Percentiles rank a stretch among this genome's conserved stretches.
Conservation (phyloP, 2,329 filamentous ascomycete genomes). For the Beauveria varroae region DNA sequence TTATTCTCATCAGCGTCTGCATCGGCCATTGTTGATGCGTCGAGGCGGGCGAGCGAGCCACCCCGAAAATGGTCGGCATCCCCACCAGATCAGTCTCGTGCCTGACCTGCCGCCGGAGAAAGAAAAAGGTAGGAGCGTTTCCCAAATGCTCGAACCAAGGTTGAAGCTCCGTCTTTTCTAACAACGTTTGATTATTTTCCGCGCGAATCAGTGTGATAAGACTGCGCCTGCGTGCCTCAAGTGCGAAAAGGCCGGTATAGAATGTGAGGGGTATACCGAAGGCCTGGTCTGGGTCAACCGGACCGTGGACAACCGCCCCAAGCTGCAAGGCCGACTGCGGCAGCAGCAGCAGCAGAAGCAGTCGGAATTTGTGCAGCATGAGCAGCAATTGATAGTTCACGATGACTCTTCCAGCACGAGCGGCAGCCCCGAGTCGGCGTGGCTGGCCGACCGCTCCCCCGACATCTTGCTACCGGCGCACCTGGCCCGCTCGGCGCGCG, state of each 20-base stretch:
- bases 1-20: neutral
- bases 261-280: slow-evolving; percentile 11
- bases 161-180: neutral
- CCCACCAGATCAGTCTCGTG: slow-evolving; percentile 11
- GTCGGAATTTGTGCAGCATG: neutral
- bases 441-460: neutral
- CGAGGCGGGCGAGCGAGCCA: slow-evolving; percentile 1
- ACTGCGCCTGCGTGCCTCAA: slow-evolving; percentile 5
- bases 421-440: neutral
- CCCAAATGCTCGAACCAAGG: neutral
- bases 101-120: slow-evolving; percentile 12
- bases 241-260: slow-evolving; percentile 8
- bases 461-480: slow-evolving; percentile 6
- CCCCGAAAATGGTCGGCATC: slow-evolving; percentile 10
- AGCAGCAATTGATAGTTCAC: neutral
- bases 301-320: slow-evolving; percentile 8
- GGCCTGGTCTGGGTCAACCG: slow-evolving; percentile 9
- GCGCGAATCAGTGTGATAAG: slow-evolving; percentile 3
- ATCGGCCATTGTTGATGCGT: slow-evolving; percentile 1
- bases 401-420: neutral
- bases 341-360: neutral
- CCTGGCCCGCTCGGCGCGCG: slow-evolving; percentile 14
- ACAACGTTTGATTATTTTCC: neutral
- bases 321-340: neutral
- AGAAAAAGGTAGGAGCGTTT: slow-evolving; percentile 2